Evolutionary conservation across 805 yeast species (phyloP), one percentile per base, ranked within the genome.

Genomic region (Yamadazyma philogaea): DNA sequence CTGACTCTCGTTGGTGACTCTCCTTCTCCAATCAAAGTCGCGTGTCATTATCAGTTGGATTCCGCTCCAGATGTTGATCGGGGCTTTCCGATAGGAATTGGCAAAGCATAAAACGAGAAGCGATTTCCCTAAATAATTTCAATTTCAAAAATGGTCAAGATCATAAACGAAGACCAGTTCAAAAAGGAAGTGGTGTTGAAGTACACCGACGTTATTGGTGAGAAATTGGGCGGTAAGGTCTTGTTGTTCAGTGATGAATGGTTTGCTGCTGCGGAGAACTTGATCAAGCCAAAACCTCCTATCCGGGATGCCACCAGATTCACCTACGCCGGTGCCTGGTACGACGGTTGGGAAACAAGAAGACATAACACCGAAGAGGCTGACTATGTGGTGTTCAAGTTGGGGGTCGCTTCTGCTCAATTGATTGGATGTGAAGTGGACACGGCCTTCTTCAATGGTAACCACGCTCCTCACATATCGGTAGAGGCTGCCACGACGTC

Each of bases 301-400:
- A 77, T 87, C 44, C 72, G 95, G 56, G 95, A 88, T 54, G 83
- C 85, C 8, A 84, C 89, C 21, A 74, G 77, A 54, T 90, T 88
- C 62, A 79, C 82, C 2, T 84, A 77, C 46, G 78, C 90, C 3
- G 98, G 98, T 39, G 96, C 96, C 3, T 91, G 97, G 96, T 91
- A 87, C 60, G 99, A 91, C 53, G 99, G 99, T 17, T 91, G 98
- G 98, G 98, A 91, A 64, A 91, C 98, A 10, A 76, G 97, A 60
- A 77, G 99, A 65, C 99, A 91, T 71, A 91, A 91, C 63, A 66
- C 79, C 1, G 86, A 72, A 42, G 87, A 79, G 42, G 84, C 85
- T 32, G 99, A 91, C 59, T 91, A 93, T 88, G 96, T 87, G 15
- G 70, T 87, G 21, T 66, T 90, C 61, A 77, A 79, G 59, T 71